Evolutionary conservation across 495 filamentous ascomycete species (phyloP).

Genomic region (Lasiosphaeria ovina): DNA sequence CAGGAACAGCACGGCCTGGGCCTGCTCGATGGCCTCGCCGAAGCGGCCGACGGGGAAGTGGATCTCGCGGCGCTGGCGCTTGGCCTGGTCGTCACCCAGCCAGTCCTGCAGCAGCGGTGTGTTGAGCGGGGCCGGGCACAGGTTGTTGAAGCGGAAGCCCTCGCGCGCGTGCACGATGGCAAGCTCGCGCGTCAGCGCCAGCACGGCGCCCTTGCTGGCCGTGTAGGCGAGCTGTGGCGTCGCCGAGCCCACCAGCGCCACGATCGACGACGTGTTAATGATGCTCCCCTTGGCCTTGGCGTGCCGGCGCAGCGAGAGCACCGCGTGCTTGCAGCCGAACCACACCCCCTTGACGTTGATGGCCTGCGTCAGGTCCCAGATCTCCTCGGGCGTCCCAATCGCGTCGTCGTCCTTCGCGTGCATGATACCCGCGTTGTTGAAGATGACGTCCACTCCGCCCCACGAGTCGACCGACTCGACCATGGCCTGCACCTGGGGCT

Average conservation of each 20-base stretch:
- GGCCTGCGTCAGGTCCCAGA: slow-evolving; percentile 91
- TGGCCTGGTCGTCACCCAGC: slow-evolving; percentile 84
- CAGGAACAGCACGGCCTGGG: slow-evolving; percentile 88
- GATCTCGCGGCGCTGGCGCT: slow-evolving; percentile 82
- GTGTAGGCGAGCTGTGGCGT: slow-evolving; percentile 96
- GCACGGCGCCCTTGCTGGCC: slow-evolving; percentile 88
- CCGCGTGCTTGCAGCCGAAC: slow-evolving; percentile 92
- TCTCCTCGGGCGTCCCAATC: slow-evolving; percentile 76
- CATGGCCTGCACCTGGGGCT: slow-evolving; percentile 66
- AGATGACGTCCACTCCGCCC: slow-evolving; percentile 94
- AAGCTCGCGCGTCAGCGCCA: slow-evolving; percentile 79
- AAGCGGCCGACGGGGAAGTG: slow-evolving; percentile 96
- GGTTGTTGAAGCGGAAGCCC: slow-evolving; percentile 81
- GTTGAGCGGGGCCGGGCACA: slow-evolving; percentile 93
- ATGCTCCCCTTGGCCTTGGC: slow-evolving; percentile 75
- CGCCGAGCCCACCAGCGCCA: slow-evolving; percentile 88
- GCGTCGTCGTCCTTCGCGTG: slow-evolving; percentile 85
- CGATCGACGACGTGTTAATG: slow-evolving; percentile 94
- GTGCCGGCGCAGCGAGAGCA: slow-evolving; percentile 76
- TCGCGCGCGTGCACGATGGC: slow-evolving; percentile 84
- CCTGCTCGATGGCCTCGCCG: slow-evolving; percentile 93
- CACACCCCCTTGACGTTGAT: slow-evolving; percentile 99
- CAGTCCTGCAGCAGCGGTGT: slow-evolving; percentile 86
- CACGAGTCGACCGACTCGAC: slow-evolving; percentile 73
- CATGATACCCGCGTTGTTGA: slow-evolving; percentile 99